A percentile compares a stretch with the other conserved stretches of the same genome.
Conservation (phyloP, 2,329 filamentous ascomycete species). For the Microsporum ferrugineum region DNA sequence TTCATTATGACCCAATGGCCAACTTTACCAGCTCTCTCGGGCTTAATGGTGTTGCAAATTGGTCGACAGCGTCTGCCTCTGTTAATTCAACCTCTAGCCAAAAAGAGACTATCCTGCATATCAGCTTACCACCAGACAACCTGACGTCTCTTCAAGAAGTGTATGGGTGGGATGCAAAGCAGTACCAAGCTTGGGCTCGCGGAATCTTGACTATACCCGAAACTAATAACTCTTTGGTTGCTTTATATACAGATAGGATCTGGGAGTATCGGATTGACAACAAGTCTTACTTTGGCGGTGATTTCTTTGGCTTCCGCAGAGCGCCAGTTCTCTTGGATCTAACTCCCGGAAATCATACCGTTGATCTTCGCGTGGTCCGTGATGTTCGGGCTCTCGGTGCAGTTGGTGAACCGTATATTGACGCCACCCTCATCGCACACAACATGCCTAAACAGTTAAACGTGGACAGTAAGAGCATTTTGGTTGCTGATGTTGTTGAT, state of each 20-base stretch:
- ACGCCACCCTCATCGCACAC: constrained; percentile 30
- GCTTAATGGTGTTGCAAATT: constrained; percentile 40
- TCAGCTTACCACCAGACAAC: constrained; percentile 42
- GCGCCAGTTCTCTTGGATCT: constrained; percentile 42
- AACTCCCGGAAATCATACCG: constrained; percentile 38
- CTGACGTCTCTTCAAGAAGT: constrained; percentile 43
- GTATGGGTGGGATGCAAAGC: constrained; percentile 49
- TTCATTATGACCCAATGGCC: constrained; percentile 34
- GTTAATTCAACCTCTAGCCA: constrained; percentile 18
- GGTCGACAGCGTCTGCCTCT: constrained; percentile 34
- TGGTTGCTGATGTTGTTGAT: constrained; percentile 43
- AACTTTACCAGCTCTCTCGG: constrained; percentile 42
- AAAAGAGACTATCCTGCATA: constrained; percentile 30
- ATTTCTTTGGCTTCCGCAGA: constrained; percentile 43
- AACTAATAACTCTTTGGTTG: constrained; percentile 21
- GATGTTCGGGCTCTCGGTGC: constrained; percentile 49
- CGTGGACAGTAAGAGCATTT: constrained; percentile 25
- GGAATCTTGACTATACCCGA: constrained; percentile 36
- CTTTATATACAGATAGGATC: constrained; percentile 38
- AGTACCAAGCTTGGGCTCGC: constrained; percentile 49
- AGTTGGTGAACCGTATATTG: constrained; percentile 36
- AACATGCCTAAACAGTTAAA: constrained; percentile 20
- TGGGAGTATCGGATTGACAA: constrained; percentile 45
- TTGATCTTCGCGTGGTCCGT: constrained; percentile 44
- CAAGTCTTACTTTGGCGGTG: constrained; percentile 45